A percentile compares a stretch with the other conserved stretches of the same genome.
Evolutionary conservation across 306 rosid species (phyloP).

Genomic region (Prinsepia uniflora): DNA sequence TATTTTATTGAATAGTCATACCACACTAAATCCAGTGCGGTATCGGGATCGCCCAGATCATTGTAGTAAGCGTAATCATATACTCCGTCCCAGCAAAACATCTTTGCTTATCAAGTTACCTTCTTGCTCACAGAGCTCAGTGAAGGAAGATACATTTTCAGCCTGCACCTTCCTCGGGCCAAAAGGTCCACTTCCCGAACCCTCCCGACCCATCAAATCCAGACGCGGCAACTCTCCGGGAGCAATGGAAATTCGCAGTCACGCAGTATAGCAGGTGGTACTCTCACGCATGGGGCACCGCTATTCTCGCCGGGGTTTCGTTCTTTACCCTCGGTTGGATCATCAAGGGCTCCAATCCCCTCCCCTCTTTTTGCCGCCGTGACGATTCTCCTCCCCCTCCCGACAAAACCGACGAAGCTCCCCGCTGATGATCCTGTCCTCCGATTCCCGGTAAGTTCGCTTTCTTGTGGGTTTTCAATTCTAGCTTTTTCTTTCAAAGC

Average conservation of each 20-base stretch:
- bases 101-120: no score
- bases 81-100: no score
- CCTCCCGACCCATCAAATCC: slow-evolving; percentile 69
- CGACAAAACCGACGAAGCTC: slow-evolving; percentile 21
- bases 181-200: slow-evolving; percentile 39
- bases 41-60: no score
- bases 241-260: slow-evolving; percentile 79
- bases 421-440: slow-evolving; percentile 12
- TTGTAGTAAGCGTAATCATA: no score
- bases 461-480: slow-evolving; percentile 1
- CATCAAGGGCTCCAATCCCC: slow-evolving; percentile 88
- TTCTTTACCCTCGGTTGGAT: slow-evolving; percentile 93
- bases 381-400: slow-evolving; percentile 23
- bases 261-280: slow-evolving; percentile 78
- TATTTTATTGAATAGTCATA: no score
- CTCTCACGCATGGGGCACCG: slow-evolving; percentile 95
- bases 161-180: no score
- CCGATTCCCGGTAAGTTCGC: slow-evolving; percentile 20
- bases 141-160: no score
- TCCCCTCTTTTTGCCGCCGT: slow-evolving; percentile 35
- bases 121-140: no score
- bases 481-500: neutral
- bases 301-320: slow-evolving; percentile 86
- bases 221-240: slow-evolving; percentile 71
- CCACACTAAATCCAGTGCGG: no score